These are phyloP conservation scores for Saururus chinensis DNA, from an alignment of 164 flowering plant species.

Conservation along the genomic window DNA sequence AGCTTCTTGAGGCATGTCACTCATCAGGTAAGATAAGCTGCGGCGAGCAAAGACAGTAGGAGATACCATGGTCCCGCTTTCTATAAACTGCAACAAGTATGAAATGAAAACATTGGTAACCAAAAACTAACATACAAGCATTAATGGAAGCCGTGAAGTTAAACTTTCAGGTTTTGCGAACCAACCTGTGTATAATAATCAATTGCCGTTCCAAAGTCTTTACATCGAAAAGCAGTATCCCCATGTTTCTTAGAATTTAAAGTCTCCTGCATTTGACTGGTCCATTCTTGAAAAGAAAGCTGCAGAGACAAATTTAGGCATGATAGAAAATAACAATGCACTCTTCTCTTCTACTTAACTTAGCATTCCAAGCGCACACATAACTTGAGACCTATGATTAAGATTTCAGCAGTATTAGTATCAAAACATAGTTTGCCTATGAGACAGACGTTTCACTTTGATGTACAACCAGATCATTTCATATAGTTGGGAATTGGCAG, in stretches of 20 bases:
- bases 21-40: conserved; percentile 69
- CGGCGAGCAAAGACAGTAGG: conserved; percentile 76
- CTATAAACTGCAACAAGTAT: conserved; percentile 50
- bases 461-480: not conserved
- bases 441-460: not conserved
- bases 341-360: not conserved
- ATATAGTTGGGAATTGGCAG: not conserved
- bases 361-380: not conserved
- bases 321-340: not conserved
- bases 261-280: conserved; percentile 84
- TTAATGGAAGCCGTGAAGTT: not conserved
- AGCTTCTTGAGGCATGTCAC: conserved; percentile 62
- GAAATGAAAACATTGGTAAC: not conserved
- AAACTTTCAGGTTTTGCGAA: not conserved
- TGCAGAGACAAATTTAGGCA: conserved; percentile 16
- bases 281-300: conserved; percentile 97
- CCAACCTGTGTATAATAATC: conserved; percentile 66
- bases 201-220: conserved; percentile 61
- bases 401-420: too few species aligned
- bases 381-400: too few species aligned
- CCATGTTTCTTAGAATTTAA: conserved; percentile 80
- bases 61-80: conserved; percentile 72
- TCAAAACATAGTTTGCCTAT: too few species aligned
- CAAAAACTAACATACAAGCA: too few species aligned
- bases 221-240: conserved; percentile 70